Evolutionary conservation across 768 basidiomycete genomes (phyloP).

Genomic region (Cystofilobasidium macerans): DNA sequence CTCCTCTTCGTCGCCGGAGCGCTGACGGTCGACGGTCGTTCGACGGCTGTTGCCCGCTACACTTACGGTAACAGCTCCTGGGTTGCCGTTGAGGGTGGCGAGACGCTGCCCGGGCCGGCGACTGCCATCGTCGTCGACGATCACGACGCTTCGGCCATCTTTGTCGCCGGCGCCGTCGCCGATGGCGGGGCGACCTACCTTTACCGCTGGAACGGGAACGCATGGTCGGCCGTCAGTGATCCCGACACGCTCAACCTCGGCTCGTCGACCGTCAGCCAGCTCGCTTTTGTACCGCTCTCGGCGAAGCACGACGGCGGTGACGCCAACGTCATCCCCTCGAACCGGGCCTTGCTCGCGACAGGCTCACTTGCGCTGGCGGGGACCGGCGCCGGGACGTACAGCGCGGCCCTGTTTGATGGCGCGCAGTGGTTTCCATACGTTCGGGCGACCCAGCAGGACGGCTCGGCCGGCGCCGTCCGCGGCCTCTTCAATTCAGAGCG

Average conservation of each 20-base stretch:
- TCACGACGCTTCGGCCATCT: conserved; percentile 69
- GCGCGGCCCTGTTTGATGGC: conserved; percentile 80
- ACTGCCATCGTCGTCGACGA: conserved; percentile 78
- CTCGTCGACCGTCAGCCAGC: conserved; percentile 59
- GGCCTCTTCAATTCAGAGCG: conserved; percentile 73
- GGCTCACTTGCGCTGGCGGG: conserved; percentile 61
- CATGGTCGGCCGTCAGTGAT: conserved; percentile 50
- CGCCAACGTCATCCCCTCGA: conserved; percentile 55
- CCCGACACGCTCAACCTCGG: neutral
- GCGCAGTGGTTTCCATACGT: conserved; percentile 70
- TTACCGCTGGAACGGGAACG: conserved; percentile 68
- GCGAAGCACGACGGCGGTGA: conserved; percentile 55
- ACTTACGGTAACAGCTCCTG: conserved; percentile 63
- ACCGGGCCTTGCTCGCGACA: conserved; percentile 83
- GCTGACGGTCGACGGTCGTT: conserved; percentile 54
- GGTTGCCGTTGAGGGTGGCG: conserved; percentile 47
- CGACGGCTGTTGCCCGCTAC: conserved; percentile 59
- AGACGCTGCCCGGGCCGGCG: conserved; percentile 69
- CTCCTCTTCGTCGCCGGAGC: conserved; percentile 68
- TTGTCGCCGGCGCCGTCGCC: conserved; percentile 70
- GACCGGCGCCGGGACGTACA: conserved; percentile 64
- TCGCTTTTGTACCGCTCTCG: conserved; percentile 81
- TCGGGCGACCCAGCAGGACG: conserved; percentile 53
- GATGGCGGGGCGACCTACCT: conserved; percentile 61
- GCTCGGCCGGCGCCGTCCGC: conserved; percentile 58